A percentile compares a stretch with the other conserved stretches of the same genome.
These are phyloP conservation scores for Dovyalis caffra DNA, from an alignment of 345 rosid genomes.

Conservation along the genomic window DNA sequence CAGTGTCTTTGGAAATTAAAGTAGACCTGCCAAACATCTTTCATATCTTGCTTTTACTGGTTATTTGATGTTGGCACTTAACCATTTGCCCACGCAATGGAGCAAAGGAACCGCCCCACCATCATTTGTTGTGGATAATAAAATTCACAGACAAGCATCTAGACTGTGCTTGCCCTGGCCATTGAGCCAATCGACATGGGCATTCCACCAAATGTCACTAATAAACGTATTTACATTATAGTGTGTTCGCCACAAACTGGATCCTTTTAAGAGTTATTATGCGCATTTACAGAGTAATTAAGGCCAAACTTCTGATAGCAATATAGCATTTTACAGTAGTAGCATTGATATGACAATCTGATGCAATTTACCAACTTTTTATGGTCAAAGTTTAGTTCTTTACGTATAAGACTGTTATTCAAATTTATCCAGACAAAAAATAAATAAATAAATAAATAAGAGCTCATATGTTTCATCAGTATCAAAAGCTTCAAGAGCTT, in stretches of 20 bases:
- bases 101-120: slow-evolving; percentile 13
- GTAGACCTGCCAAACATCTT: too few species aligned
- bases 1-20: too few species aligned
- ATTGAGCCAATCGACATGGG: neutral
- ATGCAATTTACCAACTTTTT: too few species aligned
- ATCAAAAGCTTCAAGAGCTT: neutral
- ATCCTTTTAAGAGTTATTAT: neutral
- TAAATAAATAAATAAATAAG: too few species aligned
- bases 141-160: neutral
- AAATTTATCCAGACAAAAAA: too few species aligned
- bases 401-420: too few species aligned
- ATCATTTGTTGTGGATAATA: neutral
- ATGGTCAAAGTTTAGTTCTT: too few species aligned
- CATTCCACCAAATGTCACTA: neutral
- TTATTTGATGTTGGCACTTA: neutral
- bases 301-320: neutral
- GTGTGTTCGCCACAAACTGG: neutral
- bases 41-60: too few species aligned
- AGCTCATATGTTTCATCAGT: too few species aligned
- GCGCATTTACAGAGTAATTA: neutral
- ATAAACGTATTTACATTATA: neutral
- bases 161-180: neutral
- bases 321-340: neutral
- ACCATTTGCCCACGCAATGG: neutral
- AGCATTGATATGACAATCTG: too few species aligned